These are phyloP conservation scores for Phytophthora ramorum DNA, from an alignment of 352 stramenopile genomes.

Conservation along the genomic window DNA sequence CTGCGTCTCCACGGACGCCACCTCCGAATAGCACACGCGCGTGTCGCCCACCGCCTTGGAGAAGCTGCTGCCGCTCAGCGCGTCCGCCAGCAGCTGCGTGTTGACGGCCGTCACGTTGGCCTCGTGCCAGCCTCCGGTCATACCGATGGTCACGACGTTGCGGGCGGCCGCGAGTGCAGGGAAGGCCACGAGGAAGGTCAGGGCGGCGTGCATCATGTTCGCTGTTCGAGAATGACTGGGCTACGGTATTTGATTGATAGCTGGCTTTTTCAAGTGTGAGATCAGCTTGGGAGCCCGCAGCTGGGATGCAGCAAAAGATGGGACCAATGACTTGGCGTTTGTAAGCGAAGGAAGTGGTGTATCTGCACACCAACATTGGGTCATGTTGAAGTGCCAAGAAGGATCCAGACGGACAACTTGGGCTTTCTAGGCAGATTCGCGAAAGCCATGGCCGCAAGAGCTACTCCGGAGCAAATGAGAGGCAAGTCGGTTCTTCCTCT, in stretches of 20 bases:
- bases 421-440: too few relatives aligned
- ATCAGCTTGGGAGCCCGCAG: neutral
- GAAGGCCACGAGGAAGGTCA: constrained; percentile 20
- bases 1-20: constrained; percentile 57
- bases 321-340: neutral
- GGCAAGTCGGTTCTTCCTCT: too few relatives aligned
- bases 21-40: constrained; percentile 53
- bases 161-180: constrained; percentile 22
- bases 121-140: constrained; percentile 36
- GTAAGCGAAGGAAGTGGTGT: constrained; percentile 7
- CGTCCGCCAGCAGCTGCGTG: constrained; percentile 35
- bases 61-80: constrained; percentile 40
- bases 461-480: too few relatives aligned
- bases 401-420: too few relatives aligned
- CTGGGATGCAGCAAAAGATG: constrained; percentile 10
- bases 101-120: constrained; percentile 31
- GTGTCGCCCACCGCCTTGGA: constrained; percentile 33
- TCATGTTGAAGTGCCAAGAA: constrained; percentile 1
- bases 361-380: constrained; percentile 4
- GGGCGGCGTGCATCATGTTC: constrained; percentile 14
- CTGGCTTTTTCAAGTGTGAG: constrained; percentile 37
- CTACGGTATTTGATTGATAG: constrained; percentile 14
- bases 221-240: neutral
- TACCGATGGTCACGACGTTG: constrained; percentile 28
- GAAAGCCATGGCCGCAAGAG: too few relatives aligned